Conservation (phyloP, 805 yeast species). For the Nakazawaea wickerhamii region DNA sequence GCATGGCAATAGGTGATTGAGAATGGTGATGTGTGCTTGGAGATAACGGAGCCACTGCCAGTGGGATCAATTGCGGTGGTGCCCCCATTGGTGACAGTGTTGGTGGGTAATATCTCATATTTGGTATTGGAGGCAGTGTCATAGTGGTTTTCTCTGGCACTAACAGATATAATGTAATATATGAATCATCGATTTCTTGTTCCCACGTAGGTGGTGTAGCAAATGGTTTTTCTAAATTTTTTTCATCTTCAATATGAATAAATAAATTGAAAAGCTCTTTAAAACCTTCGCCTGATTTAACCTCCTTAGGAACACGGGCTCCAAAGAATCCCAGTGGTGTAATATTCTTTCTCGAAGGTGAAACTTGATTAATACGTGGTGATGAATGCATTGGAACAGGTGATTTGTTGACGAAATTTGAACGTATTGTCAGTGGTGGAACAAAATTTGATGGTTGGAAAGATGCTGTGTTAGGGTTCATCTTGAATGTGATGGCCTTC, state of each 20-base stretch:
- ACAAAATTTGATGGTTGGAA: constrained; percentile 44
- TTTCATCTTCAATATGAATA: constrained; percentile 36
- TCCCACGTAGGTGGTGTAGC: constrained; percentile 78
- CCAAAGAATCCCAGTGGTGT: constrained; percentile 32
- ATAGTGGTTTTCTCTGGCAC: constrained; percentile 23
- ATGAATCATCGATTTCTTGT: constrained; percentile 50
- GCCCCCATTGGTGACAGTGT: constrained; percentile 12
- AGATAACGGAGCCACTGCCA: constrained; percentile 8
- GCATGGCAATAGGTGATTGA: constrained; percentile 6
- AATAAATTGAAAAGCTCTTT: constrained; percentile 47
- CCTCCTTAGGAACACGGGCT: constrained; percentile 26
- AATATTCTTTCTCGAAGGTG: constrained; percentile 5
- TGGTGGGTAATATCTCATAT: constrained; percentile 9
- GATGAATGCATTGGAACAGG: constrained; percentile 12
- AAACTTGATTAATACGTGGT: constrained; percentile 14
- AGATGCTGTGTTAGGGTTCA: constrained; percentile 64
- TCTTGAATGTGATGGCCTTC: constrained; percentile 55
- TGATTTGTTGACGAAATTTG: constrained; percentile 6
- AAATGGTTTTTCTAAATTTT: constrained; percentile 54
- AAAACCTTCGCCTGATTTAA: constrained; percentile 29
- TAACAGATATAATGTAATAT: constrained; percentile 45
- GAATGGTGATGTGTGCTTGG: constrained; percentile 6
- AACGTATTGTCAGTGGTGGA: constrained; percentile 17
- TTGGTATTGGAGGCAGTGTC: constrained; percentile 16
- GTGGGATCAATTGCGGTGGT: constrained; percentile 12